These are phyloP conservation scores for Perilla frutescens DNA, from an alignment of 257 asterid species.

Conservation along the genomic window DNA sequence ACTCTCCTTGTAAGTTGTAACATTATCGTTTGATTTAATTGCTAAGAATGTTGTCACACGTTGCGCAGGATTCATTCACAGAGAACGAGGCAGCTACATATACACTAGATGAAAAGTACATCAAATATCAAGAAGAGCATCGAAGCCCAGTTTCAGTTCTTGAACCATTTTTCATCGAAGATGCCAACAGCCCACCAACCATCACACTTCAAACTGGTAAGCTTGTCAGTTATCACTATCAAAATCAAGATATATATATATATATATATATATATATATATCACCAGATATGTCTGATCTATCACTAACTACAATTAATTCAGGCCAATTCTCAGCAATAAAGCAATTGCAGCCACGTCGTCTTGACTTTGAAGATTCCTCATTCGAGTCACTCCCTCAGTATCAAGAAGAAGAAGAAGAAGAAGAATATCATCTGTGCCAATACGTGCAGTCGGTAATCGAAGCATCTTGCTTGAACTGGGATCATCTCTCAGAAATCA, in stretches of 20 bases:
- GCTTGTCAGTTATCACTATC: background rate
- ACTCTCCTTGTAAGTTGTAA: background rate
- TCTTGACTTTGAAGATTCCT: constrained; percentile 61
- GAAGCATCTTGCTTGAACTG: constrained; percentile 56
- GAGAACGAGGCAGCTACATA: constrained; percentile 51
- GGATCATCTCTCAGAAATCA: constrained; percentile 49
- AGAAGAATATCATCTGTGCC: constrained; percentile 47
- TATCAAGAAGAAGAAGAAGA: constrained; percentile 44
- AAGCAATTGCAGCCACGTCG: constrained; percentile 51
- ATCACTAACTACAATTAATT: constrained; percentile 14
- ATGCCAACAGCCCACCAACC: constrained; percentile 56
- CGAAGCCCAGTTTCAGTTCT: constrained; percentile 88
- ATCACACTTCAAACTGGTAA: constrained; percentile 50
- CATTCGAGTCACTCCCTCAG: constrained; percentile 36
- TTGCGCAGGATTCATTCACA: constrained; percentile 45
- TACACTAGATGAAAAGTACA: constrained; percentile 35
- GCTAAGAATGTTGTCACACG: constrained; percentile 1
- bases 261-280: too few relatives aligned
- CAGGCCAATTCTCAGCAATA: constrained; percentile 45
- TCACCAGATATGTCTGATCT: background rate
- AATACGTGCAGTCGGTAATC: constrained; percentile 56
- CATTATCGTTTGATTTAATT: too few relatives aligned
- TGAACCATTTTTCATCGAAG: constrained; percentile 63
- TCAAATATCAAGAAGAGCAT: constrained; percentile 65
- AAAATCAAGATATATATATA: too few relatives aligned